Percentiles rank a stretch among this genome's conserved stretches.
Evolutionary conservation across 495 filamentous ascomycete genomes (phyloP).

Genomic region (Annulohypoxylon bovei): DNA sequence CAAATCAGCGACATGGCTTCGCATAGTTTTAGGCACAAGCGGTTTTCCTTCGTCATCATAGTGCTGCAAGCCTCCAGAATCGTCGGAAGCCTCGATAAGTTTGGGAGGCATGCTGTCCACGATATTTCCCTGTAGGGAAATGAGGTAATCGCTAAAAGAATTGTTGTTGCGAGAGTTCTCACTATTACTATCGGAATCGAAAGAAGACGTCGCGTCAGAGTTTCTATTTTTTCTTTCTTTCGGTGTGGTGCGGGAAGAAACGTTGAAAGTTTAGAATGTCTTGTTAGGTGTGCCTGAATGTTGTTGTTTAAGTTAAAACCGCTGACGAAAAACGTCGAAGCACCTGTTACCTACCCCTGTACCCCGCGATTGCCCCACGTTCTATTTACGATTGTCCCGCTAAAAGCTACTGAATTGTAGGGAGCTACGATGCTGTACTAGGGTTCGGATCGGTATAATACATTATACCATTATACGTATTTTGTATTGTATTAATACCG

Average conservation of each 20-base stretch:
- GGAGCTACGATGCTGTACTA: conserved; percentile 59
- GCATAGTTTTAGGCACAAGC: conserved; percentile 7
- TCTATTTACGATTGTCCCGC: neutral
- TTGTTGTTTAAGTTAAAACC: neutral
- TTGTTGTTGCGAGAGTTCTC: neutral
- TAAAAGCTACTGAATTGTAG: conserved; percentile 70
- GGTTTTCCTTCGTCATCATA: conserved; percentile 32
- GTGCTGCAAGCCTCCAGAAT: conserved; percentile 22
- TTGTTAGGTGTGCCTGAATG: neutral
- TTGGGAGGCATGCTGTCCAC: conserved; percentile 8
- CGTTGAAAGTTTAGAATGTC: neutral
- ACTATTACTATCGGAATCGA: neutral
- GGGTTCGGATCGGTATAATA: no score
- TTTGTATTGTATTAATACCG: no score
- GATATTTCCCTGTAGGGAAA: neutral
- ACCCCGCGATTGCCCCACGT: conserved; percentile 1
- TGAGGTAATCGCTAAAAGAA: neutral
- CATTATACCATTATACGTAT: no score
- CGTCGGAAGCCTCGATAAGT: conserved; percentile 27
- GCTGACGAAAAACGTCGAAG: neutral
- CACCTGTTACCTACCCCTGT: neutral
- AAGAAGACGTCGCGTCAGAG: neutral
- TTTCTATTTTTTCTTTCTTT: neutral
- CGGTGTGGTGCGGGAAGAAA: neutral
- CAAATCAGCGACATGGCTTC: conserved; percentile 47